Evolutionary conservation across 306 rosid genomes (phyloP).

Genomic region (Vigna mungo): DNA sequence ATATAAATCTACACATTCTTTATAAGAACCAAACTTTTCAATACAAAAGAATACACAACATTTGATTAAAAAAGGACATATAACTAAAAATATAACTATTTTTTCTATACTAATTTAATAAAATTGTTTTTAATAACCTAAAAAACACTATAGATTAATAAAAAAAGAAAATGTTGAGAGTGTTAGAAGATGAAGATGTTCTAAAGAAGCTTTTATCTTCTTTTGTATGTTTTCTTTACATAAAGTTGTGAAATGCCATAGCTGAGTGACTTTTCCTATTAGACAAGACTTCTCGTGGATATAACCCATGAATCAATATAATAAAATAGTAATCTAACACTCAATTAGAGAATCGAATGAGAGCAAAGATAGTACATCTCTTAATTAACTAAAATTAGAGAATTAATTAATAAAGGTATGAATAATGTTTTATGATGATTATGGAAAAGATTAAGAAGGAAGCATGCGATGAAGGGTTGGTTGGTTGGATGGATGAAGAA

Average conservation of each 20-base stretch:
- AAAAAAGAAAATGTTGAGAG: neutral
- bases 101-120: too few relatives aligned
- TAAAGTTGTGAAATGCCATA: slow-evolving; percentile 55
- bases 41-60: too few relatives aligned
- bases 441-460: slow-evolving; percentile 40
- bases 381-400: slow-evolving; percentile 34
- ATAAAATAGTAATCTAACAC: slow-evolving; percentile 15
- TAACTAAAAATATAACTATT: too few relatives aligned
- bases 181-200: neutral
- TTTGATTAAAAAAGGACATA: too few relatives aligned
- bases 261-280: slow-evolving; percentile 33
- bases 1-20: too few relatives aligned
- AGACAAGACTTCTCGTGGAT: slow-evolving; percentile 44
- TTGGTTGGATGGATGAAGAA: slow-evolving; percentile 7
- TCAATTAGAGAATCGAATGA: slow-evolving; percentile 51
- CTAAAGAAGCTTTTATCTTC: slow-evolving; percentile 51
- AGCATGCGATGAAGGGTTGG: slow-evolving; percentile 65
- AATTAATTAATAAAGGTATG: slow-evolving; percentile 28
- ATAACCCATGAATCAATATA: slow-evolving; percentile 40
- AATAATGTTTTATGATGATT: slow-evolving; percentile 10
- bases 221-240: slow-evolving; percentile 53
- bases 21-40: too few relatives aligned
- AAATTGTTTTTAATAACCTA: too few relatives aligned
- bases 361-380: slow-evolving; percentile 47
- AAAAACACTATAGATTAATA: too few relatives aligned